Conservation (phyloP, 306 rosid genomes). For the Casuarina glauca region DNA sequence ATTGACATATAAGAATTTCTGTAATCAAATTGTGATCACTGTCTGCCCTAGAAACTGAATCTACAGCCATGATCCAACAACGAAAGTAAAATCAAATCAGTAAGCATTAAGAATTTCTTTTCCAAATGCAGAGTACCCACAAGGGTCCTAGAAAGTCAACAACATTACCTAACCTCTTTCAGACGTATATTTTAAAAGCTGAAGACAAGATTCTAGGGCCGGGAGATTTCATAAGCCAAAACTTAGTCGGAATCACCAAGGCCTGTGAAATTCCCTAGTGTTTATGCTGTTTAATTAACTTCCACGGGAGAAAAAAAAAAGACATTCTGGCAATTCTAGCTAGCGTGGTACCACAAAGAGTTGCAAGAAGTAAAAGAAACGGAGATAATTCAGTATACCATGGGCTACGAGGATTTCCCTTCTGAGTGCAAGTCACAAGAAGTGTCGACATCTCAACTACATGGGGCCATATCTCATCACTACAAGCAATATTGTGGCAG, state of each 20-base stretch:
- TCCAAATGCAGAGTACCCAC: not conserved
- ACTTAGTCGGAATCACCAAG: not conserved
- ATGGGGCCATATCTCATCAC: conserved; percentile 78
- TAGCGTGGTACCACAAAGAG: not conserved
- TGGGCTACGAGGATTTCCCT: conserved; percentile 79
- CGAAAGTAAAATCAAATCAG: not conserved
- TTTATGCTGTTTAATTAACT: not conserved
- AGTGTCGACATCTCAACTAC: conserved; percentile 79
- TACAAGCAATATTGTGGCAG: conserved; percentile 82
- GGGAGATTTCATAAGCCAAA: not conserved
- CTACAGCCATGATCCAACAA: not conserved
- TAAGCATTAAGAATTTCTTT: not conserved
- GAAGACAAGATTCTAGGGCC: not conserved
- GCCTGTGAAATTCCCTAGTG: not conserved
- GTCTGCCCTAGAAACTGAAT: not conserved
- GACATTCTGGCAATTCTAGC: not conserved
- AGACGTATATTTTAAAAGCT: too few species aligned
- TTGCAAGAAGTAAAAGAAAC: conserved; percentile 11
- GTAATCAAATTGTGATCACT: not conserved
- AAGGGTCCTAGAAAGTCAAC: not conserved
- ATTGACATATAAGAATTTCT: not conserved
- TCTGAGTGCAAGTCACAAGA: conserved; percentile 60
- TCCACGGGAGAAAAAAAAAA: not conserved
- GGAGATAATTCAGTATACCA: conserved; percentile 53
- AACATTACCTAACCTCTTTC: not conserved